These are phyloP conservation scores for Carpinus fangiana DNA, from an alignment of 306 rosid genomes.

Conservation along the genomic window DNA sequence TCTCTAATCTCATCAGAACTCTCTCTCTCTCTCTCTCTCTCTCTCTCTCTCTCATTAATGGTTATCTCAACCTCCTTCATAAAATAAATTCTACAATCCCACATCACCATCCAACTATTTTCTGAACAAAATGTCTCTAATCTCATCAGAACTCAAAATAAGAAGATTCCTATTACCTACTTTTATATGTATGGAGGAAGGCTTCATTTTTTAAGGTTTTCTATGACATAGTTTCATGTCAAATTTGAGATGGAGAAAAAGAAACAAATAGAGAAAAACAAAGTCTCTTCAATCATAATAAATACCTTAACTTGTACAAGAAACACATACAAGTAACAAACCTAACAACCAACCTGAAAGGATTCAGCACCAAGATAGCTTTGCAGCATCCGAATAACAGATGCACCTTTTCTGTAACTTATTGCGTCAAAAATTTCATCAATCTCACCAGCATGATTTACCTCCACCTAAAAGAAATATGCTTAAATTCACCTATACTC, in stretches of 20 bases:
- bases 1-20: too few species aligned
- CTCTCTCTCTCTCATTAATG: neutral
- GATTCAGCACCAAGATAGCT: conserved; percentile 89
- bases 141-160: neutral
- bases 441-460: conserved; percentile 85
- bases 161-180: neutral
- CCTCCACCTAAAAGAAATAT: conserved; percentile 67
- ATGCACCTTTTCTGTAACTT: conserved; percentile 90
- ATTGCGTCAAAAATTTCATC: conserved; percentile 95
- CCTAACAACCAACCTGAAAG: conserved; percentile 75
- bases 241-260: neutral
- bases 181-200: neutral
- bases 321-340: conserved; percentile 13
- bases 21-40: too few species aligned
- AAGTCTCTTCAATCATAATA: neutral
- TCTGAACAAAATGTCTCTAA: neutral
- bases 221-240: neutral
- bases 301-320: neutral
- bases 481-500: conserved; percentile 1
- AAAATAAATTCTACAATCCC: neutral
- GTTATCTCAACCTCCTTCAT: neutral
- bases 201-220: neutral
- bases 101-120: neutral
- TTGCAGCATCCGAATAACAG: conserved; percentile 92
- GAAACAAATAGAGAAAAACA: neutral